A percentile compares a stretch with the other conserved stretches of the same genome.
Evolutionary conservation across 148 eudicot species (phyloP).

Genomic region (Pharnaceum exiguum): DNA sequence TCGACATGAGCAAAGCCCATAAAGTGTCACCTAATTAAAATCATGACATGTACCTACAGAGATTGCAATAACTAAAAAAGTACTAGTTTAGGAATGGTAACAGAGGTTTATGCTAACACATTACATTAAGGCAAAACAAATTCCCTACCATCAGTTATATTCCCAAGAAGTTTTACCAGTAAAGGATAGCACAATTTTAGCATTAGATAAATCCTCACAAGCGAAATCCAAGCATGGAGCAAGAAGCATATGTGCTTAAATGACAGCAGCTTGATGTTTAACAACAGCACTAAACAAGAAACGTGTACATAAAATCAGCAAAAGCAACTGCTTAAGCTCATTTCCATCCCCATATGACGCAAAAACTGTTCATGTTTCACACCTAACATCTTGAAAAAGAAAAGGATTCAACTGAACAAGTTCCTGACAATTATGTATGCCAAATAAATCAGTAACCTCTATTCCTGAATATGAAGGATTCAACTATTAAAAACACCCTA

Average conservation of each 20-base stretch:
- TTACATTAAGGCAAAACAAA: no score
- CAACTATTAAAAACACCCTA: not conserved
- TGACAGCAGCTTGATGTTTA: not conserved
- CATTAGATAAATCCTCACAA: no score
- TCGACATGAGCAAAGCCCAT: not conserved
- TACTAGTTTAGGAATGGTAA: no score
- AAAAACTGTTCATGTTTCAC: slow-evolving; percentile 5
- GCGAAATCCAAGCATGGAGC: no score
- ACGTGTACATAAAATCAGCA: not conserved
- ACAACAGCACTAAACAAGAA: not conserved
- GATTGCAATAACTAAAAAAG: no score
- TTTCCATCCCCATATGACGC: not conserved
- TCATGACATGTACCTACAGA: no score
- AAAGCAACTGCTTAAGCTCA: not conserved
- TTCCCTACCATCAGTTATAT: no score
- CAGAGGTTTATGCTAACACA: no score
- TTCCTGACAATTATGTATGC: not conserved
- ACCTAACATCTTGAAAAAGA: slow-evolving; percentile 15
- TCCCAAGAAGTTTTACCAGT: no score
- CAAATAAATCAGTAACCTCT: not conserved
- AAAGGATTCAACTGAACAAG: slow-evolving; percentile 16
- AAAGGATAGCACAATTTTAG: no score
- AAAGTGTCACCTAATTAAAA: not conserved
- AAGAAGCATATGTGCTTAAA: not conserved
- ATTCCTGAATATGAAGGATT: not conserved